Evolutionary conservation across 352 stramenopile species (phyloP).

Genomic region (Phytophthora constricta): DNA sequence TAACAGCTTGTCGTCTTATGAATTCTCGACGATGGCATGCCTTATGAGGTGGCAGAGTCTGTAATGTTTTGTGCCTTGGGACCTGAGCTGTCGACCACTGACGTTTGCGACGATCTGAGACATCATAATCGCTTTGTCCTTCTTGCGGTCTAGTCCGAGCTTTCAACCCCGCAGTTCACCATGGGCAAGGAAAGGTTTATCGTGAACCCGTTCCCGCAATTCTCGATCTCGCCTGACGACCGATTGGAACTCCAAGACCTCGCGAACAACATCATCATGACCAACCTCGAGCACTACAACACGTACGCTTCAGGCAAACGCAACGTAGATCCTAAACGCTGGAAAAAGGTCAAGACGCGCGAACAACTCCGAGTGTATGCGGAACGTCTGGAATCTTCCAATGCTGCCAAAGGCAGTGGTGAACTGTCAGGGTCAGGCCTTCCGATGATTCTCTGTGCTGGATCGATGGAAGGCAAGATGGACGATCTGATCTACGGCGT

Average conservation of each 20-base stretch:
- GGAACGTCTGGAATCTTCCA: neutral
- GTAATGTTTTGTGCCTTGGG: too few relatives aligned
- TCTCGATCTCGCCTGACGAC: neutral
- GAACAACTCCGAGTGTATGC: neutral
- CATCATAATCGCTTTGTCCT: too few relatives aligned
- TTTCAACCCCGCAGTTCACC: too few relatives aligned
- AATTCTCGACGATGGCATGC: too few relatives aligned
- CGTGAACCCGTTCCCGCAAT: slow-evolving; percentile 8
- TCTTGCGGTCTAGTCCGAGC: too few relatives aligned
- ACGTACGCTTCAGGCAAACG: neutral
- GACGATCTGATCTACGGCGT: slow-evolving; percentile 43
- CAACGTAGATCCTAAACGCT: neutral
- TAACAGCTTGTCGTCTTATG: too few relatives aligned
- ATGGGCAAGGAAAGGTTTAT: slow-evolving; percentile 4
- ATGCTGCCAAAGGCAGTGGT: neutral
- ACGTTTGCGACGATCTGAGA: too few relatives aligned
- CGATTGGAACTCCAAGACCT: slow-evolving; percentile 3
- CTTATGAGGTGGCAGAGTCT: too few relatives aligned
- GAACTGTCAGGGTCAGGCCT: slow-evolving; percentile 3
- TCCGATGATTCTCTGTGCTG: slow-evolving; percentile 17
- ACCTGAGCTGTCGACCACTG: too few relatives aligned
- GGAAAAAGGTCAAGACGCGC: neutral
- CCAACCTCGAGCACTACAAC: neutral
- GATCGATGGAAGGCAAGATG: slow-evolving; percentile 22
- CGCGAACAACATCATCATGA: neutral